These are phyloP conservation scores for Xanthoconium stramineum DNA, from an alignment of 768 basidiomycete genomes.

Conservation along the genomic window DNA sequence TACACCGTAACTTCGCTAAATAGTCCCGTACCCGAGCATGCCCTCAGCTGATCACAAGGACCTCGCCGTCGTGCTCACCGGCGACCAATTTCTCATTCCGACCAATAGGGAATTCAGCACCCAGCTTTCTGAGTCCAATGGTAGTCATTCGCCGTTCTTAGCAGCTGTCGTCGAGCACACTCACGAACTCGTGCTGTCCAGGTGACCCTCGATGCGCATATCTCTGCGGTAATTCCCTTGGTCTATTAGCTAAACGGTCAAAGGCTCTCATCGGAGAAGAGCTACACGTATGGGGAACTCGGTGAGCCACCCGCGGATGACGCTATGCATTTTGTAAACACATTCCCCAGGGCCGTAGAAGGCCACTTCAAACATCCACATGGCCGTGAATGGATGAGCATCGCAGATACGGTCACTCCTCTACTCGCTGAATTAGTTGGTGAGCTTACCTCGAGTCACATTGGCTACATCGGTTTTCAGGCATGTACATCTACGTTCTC, in stretches of 20 bases:
- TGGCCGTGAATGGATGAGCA: constrained; percentile 76
- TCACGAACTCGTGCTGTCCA: constrained; percentile 20
- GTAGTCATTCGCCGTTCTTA: constrained; percentile 29
- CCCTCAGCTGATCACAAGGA: constrained; percentile 12
- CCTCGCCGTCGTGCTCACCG: constrained; percentile 36
- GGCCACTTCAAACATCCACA: constrained; percentile 93
- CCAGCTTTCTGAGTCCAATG: constrained; percentile 34
- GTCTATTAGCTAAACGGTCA: constrained; percentile 74
- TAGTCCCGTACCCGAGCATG: constrained; percentile 11
- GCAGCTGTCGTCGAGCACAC: neutral
- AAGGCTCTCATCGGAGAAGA: constrained; percentile 76
- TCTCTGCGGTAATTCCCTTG: constrained; percentile 95
- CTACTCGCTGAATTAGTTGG: constrained; percentile 82
- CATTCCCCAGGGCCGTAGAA: constrained; percentile 62
- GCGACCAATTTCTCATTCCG: constrained; percentile 56
- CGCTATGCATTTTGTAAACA: constrained; percentile 8
- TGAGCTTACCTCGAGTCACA: constrained; percentile 33
- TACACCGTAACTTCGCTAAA: neutral
- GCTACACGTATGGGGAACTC: constrained; percentile 75
- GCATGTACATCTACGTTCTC: constrained; percentile 22
- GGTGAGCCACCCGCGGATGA: constrained; percentile 38
- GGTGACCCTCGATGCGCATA: constrained; percentile 66
- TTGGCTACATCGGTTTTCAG: constrained; percentile 3
- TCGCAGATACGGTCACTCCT: constrained; percentile 68
- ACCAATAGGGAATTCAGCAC: constrained; percentile 50